Evolutionary conservation across 2,329 filamentous ascomycete species (phyloP).

Genomic region (Xylariaceae sp.): DNA sequence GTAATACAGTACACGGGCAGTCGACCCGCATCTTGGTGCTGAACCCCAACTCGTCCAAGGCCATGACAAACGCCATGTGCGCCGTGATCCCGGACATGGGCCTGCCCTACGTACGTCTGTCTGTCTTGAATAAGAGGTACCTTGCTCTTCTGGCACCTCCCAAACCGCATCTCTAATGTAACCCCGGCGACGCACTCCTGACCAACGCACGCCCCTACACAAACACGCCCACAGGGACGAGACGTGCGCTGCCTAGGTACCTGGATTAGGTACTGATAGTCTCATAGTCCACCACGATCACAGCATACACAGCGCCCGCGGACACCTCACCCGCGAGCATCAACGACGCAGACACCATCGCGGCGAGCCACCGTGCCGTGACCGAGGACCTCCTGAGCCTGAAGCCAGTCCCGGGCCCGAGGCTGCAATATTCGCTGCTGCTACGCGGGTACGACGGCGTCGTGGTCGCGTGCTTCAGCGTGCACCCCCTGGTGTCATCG

Average conservation of each 20-base stretch:
- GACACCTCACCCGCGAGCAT: conserved; percentile 61
- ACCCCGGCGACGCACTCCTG: background rate
- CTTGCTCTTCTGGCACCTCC: too few species aligned
- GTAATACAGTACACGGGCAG: conserved; percentile 22
- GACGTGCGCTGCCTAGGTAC: too few species aligned
- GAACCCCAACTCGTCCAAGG: conserved; percentile 69
- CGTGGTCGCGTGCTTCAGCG: conserved; percentile 81
- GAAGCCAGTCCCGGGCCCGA: too few species aligned
- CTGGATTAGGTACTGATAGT: too few species aligned
- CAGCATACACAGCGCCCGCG: conserved; percentile 58
- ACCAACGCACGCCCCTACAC: too few species aligned
- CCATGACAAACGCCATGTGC: conserved; percentile 63
- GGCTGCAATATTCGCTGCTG: conserved; percentile 22
- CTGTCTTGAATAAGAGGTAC: too few species aligned
- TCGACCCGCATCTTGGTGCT: conserved; percentile 56
- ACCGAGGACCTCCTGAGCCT: conserved; percentile 38
- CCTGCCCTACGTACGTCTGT: conserved; percentile 27
- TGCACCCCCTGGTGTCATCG: conserved; percentile 65
- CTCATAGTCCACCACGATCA: conserved; percentile 43
- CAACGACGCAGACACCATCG: conserved; percentile 64
- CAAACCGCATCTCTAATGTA: too few species aligned
- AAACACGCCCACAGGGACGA: background rate
- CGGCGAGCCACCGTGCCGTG: conserved; percentile 54
- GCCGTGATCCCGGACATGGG: conserved; percentile 36
- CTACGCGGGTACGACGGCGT: conserved; percentile 60